A percentile compares a stretch with the other conserved stretches of the same genome.
These are phyloP conservation scores for Torrubiellomyces zombiae DNA, from an alignment of 2,329 filamentous ascomycete genomes.

Conservation along the genomic window DNA sequence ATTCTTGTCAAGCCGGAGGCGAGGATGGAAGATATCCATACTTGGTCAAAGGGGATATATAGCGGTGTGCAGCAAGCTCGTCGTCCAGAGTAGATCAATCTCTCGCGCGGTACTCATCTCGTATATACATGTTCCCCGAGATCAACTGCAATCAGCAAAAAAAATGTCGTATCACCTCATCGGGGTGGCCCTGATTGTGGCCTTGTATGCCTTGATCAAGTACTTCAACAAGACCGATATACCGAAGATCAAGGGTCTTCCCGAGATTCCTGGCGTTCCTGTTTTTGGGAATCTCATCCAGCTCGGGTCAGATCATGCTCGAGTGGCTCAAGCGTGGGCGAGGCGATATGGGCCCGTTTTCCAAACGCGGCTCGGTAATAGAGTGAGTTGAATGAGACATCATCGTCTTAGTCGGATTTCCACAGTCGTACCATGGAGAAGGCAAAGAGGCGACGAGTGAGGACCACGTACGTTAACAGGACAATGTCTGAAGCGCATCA, in stretches of 20 bases:
- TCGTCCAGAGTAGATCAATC: too few species aligned
- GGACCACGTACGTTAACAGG: not conserved
- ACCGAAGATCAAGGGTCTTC: conserved; percentile 43
- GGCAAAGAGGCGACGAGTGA: too few species aligned
- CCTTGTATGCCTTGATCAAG: conserved; percentile 10
- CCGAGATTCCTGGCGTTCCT: conserved; percentile 43
- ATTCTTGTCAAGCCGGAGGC: too few species aligned
- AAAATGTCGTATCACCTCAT: conserved; percentile 7
- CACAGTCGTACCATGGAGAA: too few species aligned
- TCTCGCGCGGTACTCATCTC: too few species aligned
- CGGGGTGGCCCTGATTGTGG: conserved; percentile 5
- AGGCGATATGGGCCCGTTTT: conserved; percentile 48
- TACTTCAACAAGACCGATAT: conserved; percentile 32
- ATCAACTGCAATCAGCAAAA: too few species aligned
- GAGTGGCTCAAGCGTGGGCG: conserved; percentile 36
- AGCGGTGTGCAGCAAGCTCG: too few species aligned
- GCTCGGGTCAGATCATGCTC: conserved; percentile 39
- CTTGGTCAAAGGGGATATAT: too few species aligned
- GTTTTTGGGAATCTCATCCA: conserved; percentile 48
- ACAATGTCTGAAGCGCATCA: conserved; percentile 36
- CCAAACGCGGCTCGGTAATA: conserved; percentile 52
- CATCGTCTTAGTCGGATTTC: too few species aligned
- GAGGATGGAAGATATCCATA: too few species aligned
- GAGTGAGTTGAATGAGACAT: conserved; percentile 19
- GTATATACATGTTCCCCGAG: too few species aligned